phyloP scores from a whole-genome alignment of 2,329 filamentous ascomycete genomes.

The Macrophomina phaseolina region DNA sequence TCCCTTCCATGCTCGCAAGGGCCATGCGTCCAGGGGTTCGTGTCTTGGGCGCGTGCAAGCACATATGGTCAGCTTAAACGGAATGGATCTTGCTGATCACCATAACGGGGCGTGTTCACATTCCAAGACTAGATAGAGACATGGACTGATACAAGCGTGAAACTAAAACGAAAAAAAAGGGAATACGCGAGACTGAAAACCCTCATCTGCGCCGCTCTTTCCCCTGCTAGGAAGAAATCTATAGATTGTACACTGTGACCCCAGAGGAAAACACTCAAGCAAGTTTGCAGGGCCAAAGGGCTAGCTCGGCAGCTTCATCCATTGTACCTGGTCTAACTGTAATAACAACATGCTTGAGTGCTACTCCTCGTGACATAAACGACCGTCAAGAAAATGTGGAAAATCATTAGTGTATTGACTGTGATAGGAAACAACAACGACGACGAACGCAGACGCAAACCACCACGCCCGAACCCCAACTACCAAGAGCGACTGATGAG shows the following conservation, averaged over 20 bases:
- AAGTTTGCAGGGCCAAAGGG: conserved; percentile 7
- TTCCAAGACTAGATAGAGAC: conserved; percentile 4
- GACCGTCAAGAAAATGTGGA: conserved; percentile 26
- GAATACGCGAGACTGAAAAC: background rate
- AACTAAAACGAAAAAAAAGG: background rate
- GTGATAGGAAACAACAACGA: conserved; percentile 27
- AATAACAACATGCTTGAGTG: conserved; percentile 24
- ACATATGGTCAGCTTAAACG: background rate
- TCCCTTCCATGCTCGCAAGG: background rate
- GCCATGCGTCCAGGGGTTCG: background rate
- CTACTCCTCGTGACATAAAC: conserved; percentile 25
- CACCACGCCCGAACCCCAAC: conserved; percentile 28
- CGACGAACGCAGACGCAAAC: conserved; percentile 26
- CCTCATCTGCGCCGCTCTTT: background rate
- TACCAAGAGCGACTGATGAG: conserved; percentile 25
- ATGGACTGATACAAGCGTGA: background rate
- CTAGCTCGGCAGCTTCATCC: conserved; percentile 23
- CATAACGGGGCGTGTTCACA: conserved; percentile 14
- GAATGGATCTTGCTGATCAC: conserved; percentile 1
- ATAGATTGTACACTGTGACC: background rate
- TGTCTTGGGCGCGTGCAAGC: conserved; percentile 1
- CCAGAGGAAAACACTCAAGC: background rate
- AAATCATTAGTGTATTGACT: conserved; percentile 29
- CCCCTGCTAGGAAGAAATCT: background rate
- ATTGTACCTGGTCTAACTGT: conserved; percentile 26